Evolutionary conservation across 768 basidiomycete genomes (phyloP).

Genomic region (Phylloporus scabripes): DNA sequence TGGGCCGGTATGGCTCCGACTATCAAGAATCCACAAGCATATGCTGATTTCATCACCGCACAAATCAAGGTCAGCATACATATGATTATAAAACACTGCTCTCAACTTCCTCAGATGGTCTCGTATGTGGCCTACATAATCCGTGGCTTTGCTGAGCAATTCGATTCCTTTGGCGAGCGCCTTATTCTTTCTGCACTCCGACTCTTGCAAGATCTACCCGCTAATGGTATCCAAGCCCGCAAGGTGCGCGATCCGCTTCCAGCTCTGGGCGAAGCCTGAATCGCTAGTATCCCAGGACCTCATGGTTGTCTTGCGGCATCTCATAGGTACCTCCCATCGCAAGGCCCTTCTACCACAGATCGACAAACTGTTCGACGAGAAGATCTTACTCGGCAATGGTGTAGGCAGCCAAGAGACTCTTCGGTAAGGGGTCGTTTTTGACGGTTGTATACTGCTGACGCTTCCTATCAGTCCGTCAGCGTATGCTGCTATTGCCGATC

Average conservation of each 20-base stretch:
- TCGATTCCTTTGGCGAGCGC: slow-evolving; percentile 72
- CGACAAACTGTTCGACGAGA: slow-evolving; percentile 87
- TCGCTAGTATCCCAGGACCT: slow-evolving; percentile 55
- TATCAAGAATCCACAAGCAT: slow-evolving; percentile 67
- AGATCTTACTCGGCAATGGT: slow-evolving; percentile 79
- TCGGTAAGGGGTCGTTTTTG: slow-evolving; percentile 40
- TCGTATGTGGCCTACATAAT: slow-evolving; percentile 90
- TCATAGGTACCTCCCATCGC: slow-evolving; percentile 73
- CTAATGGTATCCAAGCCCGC: slow-evolving; percentile 73
- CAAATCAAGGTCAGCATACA: slow-evolving; percentile 73
- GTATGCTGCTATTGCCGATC: slow-evolving; percentile 86
- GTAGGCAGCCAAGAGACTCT: slow-evolving; percentile 83
- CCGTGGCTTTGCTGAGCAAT: slow-evolving; percentile 57
- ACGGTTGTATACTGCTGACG: slow-evolving; percentile 1
- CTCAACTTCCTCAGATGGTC: slow-evolving; percentile 55
- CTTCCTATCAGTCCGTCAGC: slow-evolving; percentile 56
- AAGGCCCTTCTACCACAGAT: slow-evolving; percentile 75
- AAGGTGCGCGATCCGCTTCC: slow-evolving; percentile 45
- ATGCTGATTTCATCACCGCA: slow-evolving; percentile 77
- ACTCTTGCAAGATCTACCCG: slow-evolving; percentile 90
- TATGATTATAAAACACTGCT: neutral
- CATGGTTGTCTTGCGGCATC: slow-evolving; percentile 87
- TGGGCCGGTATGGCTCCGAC: slow-evolving; percentile 80
- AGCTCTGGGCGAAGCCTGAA: neutral
- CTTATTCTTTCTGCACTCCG: slow-evolving; percentile 77